Percentiles rank a stretch among this genome's conserved stretches.
phyloP scores from a whole-genome alignment of 208 protist species.

The Trypanosoma boissoni region DNA sequence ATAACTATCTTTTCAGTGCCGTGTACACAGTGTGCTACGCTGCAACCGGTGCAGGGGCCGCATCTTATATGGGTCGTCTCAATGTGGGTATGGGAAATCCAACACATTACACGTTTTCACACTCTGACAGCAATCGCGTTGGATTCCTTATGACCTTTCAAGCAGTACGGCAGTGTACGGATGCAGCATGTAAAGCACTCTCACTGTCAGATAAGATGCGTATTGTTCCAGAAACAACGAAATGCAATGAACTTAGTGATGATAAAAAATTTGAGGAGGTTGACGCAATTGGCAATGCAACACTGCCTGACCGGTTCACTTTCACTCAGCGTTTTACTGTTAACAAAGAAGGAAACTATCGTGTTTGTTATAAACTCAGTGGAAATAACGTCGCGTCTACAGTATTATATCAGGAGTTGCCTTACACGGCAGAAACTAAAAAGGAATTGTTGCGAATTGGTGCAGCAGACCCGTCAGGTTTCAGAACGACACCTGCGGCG shows the following conservation, averaged over 20 bases:
- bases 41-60: not conserved
- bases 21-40: conserved; percentile 84
- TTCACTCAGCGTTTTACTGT: conserved; percentile 63
- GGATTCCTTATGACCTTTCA: conserved; percentile 58
- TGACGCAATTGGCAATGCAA: conserved; percentile 34
- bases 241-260: conserved; percentile 17
- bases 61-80: conserved; percentile 73
- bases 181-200: conserved; percentile 35
- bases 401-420: conserved; percentile 40
- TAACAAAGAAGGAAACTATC: conserved; percentile 55
- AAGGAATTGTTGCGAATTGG: conserved; percentile 30
- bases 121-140: conserved; percentile 34
- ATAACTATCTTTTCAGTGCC: conserved; percentile 67
- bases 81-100: conserved; percentile 69
- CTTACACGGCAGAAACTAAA: conserved; percentile 34
- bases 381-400: no score
- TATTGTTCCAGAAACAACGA: conserved; percentile 33
- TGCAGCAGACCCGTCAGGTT: conserved; percentile 46
- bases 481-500: conserved; percentile 30
- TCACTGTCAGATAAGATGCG: conserved; percentile 42
- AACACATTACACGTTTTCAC: conserved; percentile 78
- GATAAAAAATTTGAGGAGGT: conserved; percentile 13
- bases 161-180: conserved; percentile 50
- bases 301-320: conserved; percentile 25
- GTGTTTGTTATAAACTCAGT: conserved; percentile 73